Evolutionary conservation across 192 early-diverging fungal species (phyloP).

Genomic region (Dimargaris verticillata): DNA sequence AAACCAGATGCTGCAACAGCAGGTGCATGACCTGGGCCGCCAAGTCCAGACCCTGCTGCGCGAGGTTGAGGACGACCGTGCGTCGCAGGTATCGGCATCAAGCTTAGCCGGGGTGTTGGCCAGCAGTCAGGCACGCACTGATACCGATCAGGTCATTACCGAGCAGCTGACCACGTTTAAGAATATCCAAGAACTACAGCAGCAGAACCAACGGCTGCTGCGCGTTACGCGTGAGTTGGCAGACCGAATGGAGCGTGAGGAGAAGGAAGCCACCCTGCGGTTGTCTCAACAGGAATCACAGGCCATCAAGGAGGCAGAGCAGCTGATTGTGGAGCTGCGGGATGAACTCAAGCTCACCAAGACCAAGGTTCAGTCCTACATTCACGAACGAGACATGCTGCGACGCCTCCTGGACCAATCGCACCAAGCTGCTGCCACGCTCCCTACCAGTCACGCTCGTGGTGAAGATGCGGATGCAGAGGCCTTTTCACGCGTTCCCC

Average conservation of each 20-base stretch:
- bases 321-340: slow-evolving; percentile 34
- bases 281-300: slow-evolving; percentile 25
- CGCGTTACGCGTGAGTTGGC: slow-evolving; percentile 38
- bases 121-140: slow-evolving; percentile 11
- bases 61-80: slow-evolving; percentile 27
- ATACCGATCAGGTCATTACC: slow-evolving; percentile 32
- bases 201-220: slow-evolving; percentile 44
- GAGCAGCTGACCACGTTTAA: slow-evolving; percentile 34
- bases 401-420: slow-evolving; percentile 18
- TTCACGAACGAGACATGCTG: slow-evolving; percentile 41
- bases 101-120: slow-evolving; percentile 8
- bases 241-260: slow-evolving; percentile 30
- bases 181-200: slow-evolving; percentile 32
- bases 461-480: not conserved
- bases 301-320: slow-evolving; percentile 32
- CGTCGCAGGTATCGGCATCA: too few species aligned
- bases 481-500: not conserved
- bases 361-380: slow-evolving; percentile 28
- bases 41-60: slow-evolving; percentile 38
- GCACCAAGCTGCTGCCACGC: slow-evolving; percentile 10
- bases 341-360: slow-evolving; percentile 35
- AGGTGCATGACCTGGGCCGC: slow-evolving; percentile 33
- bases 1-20: slow-evolving; percentile 31
- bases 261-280: slow-evolving; percentile 17
- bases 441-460: not conserved